Conservation (phyloP, 192 early-diverging fungal genomes). For the Globomyces pollinis-pini region DNA sequence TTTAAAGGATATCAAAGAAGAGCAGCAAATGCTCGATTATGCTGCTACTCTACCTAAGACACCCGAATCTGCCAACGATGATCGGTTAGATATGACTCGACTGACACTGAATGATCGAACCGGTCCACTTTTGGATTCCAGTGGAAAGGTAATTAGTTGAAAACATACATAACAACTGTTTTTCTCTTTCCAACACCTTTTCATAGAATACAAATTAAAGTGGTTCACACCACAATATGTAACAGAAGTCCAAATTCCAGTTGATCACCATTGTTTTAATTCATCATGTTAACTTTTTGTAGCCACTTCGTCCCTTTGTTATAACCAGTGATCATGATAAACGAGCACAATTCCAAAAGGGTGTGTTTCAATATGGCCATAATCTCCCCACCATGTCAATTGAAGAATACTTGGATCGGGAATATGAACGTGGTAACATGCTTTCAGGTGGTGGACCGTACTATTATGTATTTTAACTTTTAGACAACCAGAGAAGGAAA, state of each 20-base stretch:
- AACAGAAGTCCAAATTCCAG: conserved; percentile 3
- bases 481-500: conserved; percentile 66
- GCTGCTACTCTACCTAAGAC: conserved; percentile 49
- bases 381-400: conserved; percentile 93
- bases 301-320: conserved; percentile 75
- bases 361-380: conserved; percentile 79
- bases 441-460: conserved; percentile 81
- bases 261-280: conserved; percentile 9
- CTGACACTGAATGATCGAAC: conserved; percentile 17
- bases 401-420: conserved; percentile 86
- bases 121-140: conserved; percentile 10
- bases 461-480: conserved; percentile 14
- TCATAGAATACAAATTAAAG: too few relatives aligned
- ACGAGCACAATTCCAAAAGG: conserved; percentile 63
- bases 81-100: conserved; percentile 11
- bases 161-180: too few relatives aligned
- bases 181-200: neutral
- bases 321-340: conserved; percentile 57
- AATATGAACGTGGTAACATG: conserved; percentile 80
- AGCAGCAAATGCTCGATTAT: conserved; percentile 66
- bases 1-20: conserved; percentile 62
- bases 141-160: conserved; percentile 10
- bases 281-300: neutral
- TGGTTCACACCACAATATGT: too few relatives aligned
- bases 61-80: conserved; percentile 44